Conservation (phyloP, 768 basidiomycete species). For the Boletus reticuloceps region DNA sequence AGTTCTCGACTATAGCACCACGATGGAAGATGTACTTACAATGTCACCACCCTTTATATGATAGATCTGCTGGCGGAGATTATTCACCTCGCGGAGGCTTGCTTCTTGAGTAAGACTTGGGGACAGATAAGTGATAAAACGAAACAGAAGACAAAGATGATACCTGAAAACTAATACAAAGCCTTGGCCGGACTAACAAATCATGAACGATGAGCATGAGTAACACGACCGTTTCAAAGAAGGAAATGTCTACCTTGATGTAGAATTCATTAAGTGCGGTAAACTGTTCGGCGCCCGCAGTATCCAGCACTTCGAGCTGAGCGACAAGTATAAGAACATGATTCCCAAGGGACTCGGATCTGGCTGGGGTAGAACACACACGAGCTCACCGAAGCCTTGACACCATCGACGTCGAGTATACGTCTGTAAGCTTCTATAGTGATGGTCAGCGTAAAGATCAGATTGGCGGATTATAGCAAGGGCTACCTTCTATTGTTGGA, state of each 20-base stretch:
- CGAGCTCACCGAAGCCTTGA: constrained; percentile 52
- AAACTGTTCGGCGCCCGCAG: constrained; percentile 86
- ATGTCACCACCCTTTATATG: constrained; percentile 71
- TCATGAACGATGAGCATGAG: too few relatives aligned
- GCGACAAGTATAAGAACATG: constrained; percentile 9
- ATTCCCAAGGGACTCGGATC: constrained; percentile 3
- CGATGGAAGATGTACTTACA: constrained; percentile 35
- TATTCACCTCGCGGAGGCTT: constrained; percentile 76
- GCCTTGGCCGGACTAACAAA: constrained; percentile 59
- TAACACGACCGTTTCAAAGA: neutral
- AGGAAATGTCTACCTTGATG: constrained; percentile 54
- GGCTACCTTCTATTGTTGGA: constrained; percentile 78
- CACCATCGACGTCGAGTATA: constrained; percentile 62
- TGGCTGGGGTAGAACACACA: constrained; percentile 17
- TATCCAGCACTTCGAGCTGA: constrained; percentile 79
- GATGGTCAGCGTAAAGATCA: constrained; percentile 7
- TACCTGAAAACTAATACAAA: constrained; percentile 85
- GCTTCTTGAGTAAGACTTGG: constrained; percentile 77
- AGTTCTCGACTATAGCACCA: neutral
- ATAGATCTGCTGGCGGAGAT: constrained; percentile 76
- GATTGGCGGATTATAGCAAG: neutral
- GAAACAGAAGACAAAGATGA: neutral
- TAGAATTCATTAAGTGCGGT: constrained; percentile 77
- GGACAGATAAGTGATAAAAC: neutral
- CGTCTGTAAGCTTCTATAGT: constrained; percentile 68